Base-by-base conservation (phyloP, 495 filamentous ascomycete species). In the Chaetomium cochliodes region DNA sequence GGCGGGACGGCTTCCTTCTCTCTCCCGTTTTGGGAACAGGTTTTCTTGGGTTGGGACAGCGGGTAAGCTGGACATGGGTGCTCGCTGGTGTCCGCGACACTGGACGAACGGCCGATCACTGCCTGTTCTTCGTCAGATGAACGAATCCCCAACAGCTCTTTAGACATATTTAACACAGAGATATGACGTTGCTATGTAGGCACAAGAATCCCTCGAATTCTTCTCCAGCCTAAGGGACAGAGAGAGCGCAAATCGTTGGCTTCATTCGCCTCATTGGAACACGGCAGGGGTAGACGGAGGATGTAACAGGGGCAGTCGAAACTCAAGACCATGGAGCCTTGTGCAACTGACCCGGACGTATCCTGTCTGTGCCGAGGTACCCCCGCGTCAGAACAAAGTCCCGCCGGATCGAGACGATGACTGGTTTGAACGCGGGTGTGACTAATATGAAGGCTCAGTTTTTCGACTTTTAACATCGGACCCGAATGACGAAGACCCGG, bases 351-450 rank as follows among this genome's bases (percentile, higher is more conserved):
- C 46, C 46, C 20, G 46, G 46, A 15, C 37, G n/a, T 23, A 13
- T 42, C 20, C 54, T 42, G 20, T 22, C 37, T 42, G 54, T 57
- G 54, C 54, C 54, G 54, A 57, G 54, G 54, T 57, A 42, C 33
- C 33, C 54, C 54, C 54, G 33, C 18, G 54, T 26, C 22, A 23
- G 54, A 13, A 37, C 28, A 30, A 25, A 25, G 16, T 55, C 28
- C 30, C 28, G n/a, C 18, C 51, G 20, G 18, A 55, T 55, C 52
- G n/a, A 33, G 26, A 55, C 9, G 26, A 55, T 33, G 26, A 28
- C 51, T 33, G 52, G 52, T 37, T 37, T 37, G 26, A 22, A 8
- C 5, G 28, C 52, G 9, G 13, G n/a, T 55, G 26, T 55, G 52
- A 55, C 52, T 55, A 30, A 37, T 37, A 9, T 18, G 28, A 55